Conservation (phyloP, 345 rosid genomes). For the Limnanthes douglasii region DNA sequence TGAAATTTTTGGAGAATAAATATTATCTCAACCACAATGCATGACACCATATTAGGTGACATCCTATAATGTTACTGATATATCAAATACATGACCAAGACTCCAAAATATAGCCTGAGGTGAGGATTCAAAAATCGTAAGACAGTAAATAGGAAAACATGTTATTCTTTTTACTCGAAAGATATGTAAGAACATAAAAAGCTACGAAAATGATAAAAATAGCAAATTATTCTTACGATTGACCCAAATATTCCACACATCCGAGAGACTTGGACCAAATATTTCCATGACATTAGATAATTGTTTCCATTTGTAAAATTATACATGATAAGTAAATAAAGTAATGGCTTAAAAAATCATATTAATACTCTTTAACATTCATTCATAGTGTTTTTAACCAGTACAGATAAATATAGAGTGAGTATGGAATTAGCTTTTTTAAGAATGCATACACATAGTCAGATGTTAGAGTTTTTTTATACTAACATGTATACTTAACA, state of each 20-base stretch:
- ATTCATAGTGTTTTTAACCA: conserved; percentile 32
- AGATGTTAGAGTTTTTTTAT: conserved; percentile 3
- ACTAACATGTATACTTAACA: conserved; percentile 94
- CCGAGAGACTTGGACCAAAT: conserved; percentile 98
- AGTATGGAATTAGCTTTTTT: neutral
- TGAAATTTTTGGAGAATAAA: conserved; percentile 87
- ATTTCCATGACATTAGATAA: conserved; percentile 88
- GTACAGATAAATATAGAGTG: conserved; percentile 9
- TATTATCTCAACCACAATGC: conserved; percentile 93
- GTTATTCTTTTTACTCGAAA: neutral
- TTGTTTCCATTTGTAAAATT: conserved; percentile 1
- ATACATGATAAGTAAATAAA: neutral
- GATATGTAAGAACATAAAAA: conserved; percentile 2
- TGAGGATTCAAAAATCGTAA: conserved; percentile 1
- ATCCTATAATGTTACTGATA: conserved; percentile 48
- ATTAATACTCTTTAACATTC: conserved; percentile 62
- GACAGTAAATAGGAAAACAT: too few relatives aligned
- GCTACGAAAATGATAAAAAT: too few relatives aligned
- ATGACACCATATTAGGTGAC: conserved; percentile 77
- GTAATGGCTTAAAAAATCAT: neutral
- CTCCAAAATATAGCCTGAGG: conserved; percentile 7
- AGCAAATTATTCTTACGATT: conserved; percentile 35
- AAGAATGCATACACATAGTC: neutral
- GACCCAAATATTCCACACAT: conserved; percentile 78
- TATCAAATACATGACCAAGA: conserved; percentile 10